Conservation (phyloP, 176 grass and related monocot species). For the Coix lacrymajobi region DNA sequence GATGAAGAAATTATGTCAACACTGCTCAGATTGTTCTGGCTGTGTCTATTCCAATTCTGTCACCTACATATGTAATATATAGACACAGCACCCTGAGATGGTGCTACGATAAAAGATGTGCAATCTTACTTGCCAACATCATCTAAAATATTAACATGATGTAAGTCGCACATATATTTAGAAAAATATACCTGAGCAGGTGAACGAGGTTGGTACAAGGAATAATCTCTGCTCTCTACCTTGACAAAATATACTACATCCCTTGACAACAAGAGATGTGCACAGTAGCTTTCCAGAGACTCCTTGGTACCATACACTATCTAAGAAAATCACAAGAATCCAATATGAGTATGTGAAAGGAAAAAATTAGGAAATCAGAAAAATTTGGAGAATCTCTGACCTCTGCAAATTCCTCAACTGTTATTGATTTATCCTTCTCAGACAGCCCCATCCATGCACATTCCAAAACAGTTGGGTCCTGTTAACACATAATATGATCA, state of each 20-base stretch:
- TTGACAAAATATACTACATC: constrained; percentile 83
- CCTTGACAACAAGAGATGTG: constrained; percentile 87
- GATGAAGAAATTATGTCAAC: no score
- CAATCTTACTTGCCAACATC: background rate
- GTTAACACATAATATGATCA: constrained; percentile 14
- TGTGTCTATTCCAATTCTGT: no score
- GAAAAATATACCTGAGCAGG: constrained; percentile 67
- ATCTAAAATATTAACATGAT: background rate
- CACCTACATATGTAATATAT: no score
- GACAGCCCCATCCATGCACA: constrained; percentile 89
- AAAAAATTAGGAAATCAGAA: background rate
- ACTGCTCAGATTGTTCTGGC: no score
- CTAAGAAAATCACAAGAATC: constrained; percentile 36
- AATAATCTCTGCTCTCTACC: constrained; percentile 58
- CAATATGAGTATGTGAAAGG: constrained; percentile 17
- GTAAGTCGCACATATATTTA: constrained; percentile 18
- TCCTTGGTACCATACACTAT: constrained; percentile 85
- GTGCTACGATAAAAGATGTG: background rate
- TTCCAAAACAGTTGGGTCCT: constrained; percentile 87
- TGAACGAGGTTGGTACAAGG: constrained; percentile 76
- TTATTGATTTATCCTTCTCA: constrained; percentile 81
- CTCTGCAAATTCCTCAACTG: constrained; percentile 84
- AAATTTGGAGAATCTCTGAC: constrained; percentile 27
- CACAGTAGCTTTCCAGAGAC: constrained; percentile 88
- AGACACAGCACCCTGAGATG: background rate